phyloP scores from a whole-genome alignment of 345 rosid genomes.

The Aurinia saxatilis region DNA sequence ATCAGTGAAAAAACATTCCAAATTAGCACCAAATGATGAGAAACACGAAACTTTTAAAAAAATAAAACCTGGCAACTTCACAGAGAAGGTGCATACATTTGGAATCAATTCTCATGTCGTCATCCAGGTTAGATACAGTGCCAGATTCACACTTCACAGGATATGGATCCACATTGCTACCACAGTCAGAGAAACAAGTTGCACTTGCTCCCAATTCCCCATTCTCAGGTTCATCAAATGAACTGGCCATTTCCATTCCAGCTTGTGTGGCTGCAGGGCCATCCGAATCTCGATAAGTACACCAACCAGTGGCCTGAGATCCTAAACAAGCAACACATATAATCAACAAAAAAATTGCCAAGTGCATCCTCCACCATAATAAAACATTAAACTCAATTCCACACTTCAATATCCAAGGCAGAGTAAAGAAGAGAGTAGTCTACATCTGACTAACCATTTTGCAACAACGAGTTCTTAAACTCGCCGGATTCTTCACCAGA shows the following conservation, averaged over 20 bases:
- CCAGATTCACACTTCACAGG: slow-evolving; percentile 13
- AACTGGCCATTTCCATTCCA: slow-evolving; percentile 1
- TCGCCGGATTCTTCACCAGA: slow-evolving; percentile 13
- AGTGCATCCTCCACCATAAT: not conserved
- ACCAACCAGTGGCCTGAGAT: slow-evolving; percentile 24
- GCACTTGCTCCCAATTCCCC: slow-evolving; percentile 9
- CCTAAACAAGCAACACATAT: slow-evolving; percentile 28
- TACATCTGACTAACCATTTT: slow-evolving; percentile 37
- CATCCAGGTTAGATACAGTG: slow-evolving; percentile 15
- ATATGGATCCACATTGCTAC: slow-evolving; percentile 17
- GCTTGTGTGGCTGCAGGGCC: slow-evolving; percentile 17
- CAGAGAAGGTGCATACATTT: slow-evolving; percentile 27
- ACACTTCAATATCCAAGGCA: not conserved
- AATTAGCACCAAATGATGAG: not conserved
- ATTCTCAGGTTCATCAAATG: slow-evolving; percentile 18
- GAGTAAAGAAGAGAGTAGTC: no score
- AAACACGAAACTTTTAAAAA: not conserved
- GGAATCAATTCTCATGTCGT: slow-evolving; percentile 14
- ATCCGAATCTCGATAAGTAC: not conserved
- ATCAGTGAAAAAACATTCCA: slow-evolving; percentile 4
- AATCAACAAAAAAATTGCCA: not conserved
- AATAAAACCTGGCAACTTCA: not conserved
- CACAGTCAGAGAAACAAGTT: slow-evolving; percentile 14
- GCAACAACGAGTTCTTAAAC: slow-evolving; percentile 9
- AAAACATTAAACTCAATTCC: not conserved